Conservation (phyloP, 192 early-diverging fungal species). For the Coemansia nantahalensis region DNA sequence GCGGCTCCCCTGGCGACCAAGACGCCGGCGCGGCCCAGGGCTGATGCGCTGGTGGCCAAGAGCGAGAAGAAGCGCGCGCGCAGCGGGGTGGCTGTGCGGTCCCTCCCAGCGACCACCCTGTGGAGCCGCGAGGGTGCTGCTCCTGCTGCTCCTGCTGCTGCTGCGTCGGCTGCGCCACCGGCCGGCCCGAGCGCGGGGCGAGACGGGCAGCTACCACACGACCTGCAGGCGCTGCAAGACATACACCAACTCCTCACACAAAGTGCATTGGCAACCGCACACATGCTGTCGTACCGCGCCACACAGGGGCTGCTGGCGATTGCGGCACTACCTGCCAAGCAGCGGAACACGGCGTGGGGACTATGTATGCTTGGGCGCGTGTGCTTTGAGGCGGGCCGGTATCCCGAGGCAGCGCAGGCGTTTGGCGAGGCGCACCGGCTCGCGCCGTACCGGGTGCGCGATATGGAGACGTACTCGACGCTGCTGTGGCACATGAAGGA, state of each 20-base stretch:
- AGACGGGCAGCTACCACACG: background rate
- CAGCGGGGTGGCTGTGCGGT: constrained; percentile 23
- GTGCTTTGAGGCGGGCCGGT: constrained; percentile 56
- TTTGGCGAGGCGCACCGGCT: constrained; percentile 56
- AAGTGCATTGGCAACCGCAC: constrained; percentile 6
- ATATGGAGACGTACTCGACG: constrained; percentile 85
- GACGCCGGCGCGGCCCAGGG: constrained; percentile 19
- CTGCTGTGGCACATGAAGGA: constrained; percentile 81
- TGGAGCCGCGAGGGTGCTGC: constrained; percentile 3
- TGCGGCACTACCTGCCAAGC: constrained; percentile 19
- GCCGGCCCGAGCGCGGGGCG: background rate
- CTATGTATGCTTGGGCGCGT: constrained; percentile 52
- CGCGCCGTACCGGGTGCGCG: constrained; percentile 69
- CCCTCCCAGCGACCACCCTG: background rate
- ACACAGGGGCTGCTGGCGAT: constrained; percentile 18
- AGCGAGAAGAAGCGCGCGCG: constrained; percentile 51
- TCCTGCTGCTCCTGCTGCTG: background rate
- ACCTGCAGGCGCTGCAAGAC: constrained; percentile 2
- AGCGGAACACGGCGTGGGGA: constrained; percentile 41
- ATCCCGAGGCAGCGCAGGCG: constrained; percentile 57
- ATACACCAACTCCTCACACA: constrained; percentile 15
- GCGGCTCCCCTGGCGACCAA: constrained; percentile 4
- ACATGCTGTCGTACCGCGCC: constrained; percentile 21
- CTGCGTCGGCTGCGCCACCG: background rate
- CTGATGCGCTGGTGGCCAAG: constrained; percentile 4